Evolutionary conservation across 75 land plant genomes (phyloP).

Genomic region (Chamaecyparis obtusa): DNA sequence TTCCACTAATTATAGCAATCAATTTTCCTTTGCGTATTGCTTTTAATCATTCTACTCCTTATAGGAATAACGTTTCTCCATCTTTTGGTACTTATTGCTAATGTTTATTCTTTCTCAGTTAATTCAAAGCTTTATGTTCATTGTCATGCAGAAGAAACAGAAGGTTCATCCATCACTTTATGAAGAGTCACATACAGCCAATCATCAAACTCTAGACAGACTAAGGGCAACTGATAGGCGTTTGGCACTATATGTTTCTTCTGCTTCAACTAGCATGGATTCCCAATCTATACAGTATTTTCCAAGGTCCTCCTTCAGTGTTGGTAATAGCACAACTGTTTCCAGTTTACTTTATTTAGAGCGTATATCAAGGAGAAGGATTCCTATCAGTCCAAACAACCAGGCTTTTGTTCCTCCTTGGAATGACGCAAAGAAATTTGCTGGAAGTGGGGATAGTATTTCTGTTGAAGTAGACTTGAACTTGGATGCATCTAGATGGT

Average conservation of each 20-base stretch:
- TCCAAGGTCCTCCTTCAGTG: not conserved
- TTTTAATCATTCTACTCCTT: not conserved
- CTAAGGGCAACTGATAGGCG: slow-evolving; percentile 42
- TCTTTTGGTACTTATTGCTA: not conserved
- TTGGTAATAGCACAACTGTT: slow-evolving; percentile 7
- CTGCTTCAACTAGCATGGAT: not conserved
- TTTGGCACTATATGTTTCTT: slow-evolving; percentile 17
- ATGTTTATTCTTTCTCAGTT: not conserved
- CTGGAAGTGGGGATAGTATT: not conserved
- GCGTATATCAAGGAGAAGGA: slow-evolving; percentile 22
- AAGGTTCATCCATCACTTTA: slow-evolving; percentile 51
- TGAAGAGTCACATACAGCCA: slow-evolving; percentile 29
- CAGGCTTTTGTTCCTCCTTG: slow-evolving; percentile 73
- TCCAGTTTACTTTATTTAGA: slow-evolving; percentile 11
- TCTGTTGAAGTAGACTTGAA: slow-evolving; percentile 19
- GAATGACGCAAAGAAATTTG: slow-evolving; percentile 24
- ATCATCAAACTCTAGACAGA: slow-evolving; percentile 25
- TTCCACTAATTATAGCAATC: not conserved
- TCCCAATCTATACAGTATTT: not conserved
- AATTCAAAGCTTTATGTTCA: not conserved
- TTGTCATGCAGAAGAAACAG: slow-evolving; percentile 51
- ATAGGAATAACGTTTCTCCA: not conserved
- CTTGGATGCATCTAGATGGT: slow-evolving; percentile 41
- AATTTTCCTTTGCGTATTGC: not conserved
- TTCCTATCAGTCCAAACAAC: slow-evolving; percentile 52